phyloP scores from a whole-genome alignment of 2,329 filamentous ascomycete genomes.

The Aspergillus fumigatiaffinis region DNA sequence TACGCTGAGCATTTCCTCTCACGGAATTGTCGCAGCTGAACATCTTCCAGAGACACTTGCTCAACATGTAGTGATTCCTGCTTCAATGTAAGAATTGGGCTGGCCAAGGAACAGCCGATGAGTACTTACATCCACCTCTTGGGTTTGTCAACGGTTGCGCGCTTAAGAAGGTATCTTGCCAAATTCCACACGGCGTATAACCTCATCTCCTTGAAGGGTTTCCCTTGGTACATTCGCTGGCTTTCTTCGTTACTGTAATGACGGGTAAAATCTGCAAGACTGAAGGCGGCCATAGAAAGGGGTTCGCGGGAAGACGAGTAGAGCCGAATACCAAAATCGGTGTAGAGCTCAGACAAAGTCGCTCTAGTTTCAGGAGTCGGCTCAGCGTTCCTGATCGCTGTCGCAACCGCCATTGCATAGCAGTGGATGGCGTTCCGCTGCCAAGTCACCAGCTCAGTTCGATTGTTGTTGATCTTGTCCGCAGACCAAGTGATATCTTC shows the following conservation, averaged over 20 bases:
- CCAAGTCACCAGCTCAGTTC: constrained; percentile 66
- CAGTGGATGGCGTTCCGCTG: constrained; percentile 82
- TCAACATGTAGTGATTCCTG: constrained; percentile 63
- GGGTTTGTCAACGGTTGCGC: constrained; percentile 56
- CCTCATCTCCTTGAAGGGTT: constrained; percentile 56
- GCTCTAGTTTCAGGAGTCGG: constrained; percentile 50
- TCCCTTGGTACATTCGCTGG: constrained; percentile 54
- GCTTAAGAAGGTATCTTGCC: constrained; percentile 57
- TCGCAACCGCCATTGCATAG: constrained; percentile 65
- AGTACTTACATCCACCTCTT: constrained; percentile 59
- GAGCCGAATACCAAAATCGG: constrained; percentile 64
- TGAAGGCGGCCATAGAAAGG: constrained; percentile 64
- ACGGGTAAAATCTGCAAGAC: constrained; percentile 57
- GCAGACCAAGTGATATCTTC: constrained; percentile 85
- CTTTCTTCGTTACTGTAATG: constrained; percentile 55
- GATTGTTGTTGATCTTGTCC: constrained; percentile 84
- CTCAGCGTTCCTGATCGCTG: constrained; percentile 56
- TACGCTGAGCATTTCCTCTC: constrained; percentile 32
- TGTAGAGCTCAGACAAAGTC: constrained; percentile 62
- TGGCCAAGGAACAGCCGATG: background rate
- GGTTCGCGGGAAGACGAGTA: constrained; percentile 67
- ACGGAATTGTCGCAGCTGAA: constrained; percentile 46
- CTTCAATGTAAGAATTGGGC: constrained; percentile 18
- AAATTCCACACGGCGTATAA: constrained; percentile 62
- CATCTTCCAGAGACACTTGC: constrained; percentile 72